phyloP scores from a whole-genome alignment of 2,329 filamentous ascomycete species.

The Lachnellula occidentalis region DNA sequence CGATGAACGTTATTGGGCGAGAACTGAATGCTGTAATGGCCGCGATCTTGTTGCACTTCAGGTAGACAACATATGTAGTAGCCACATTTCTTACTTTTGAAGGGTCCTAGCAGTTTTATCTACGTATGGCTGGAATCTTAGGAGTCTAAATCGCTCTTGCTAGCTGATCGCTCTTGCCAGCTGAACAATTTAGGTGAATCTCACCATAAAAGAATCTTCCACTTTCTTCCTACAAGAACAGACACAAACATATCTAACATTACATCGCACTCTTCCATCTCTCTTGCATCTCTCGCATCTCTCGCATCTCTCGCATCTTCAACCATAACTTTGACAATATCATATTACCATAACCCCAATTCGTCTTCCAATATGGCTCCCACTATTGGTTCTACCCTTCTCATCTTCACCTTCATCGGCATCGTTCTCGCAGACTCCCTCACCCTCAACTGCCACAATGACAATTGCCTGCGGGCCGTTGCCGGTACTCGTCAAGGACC shows the following conservation, averaged over 20 bases:
- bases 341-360: not conserved
- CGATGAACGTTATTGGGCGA: not conserved
- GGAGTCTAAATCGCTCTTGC: not conserved
- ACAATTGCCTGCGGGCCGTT: conserved; percentile 22
- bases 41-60: not conserved
- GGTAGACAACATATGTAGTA: not conserved
- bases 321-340: not conserved
- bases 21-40: not conserved
- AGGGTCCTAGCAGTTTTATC: not conserved
- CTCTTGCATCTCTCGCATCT: not conserved
- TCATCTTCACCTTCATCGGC: conserved; percentile 3
- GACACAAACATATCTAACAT: not conserved
- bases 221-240: too few species aligned
- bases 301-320: not conserved
- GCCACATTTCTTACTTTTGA: not conserved
- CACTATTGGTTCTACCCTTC: not conserved
- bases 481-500: conserved; percentile 13
- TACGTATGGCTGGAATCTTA: not conserved
- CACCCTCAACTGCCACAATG: conserved; percentile 7
- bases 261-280: not conserved
- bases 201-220: too few species aligned
- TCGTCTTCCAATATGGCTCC: not conserved
- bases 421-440: not conserved
- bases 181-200: too few species aligned
- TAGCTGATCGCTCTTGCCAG: not conserved